A percentile compares a stretch with the other conserved stretches of the same genome.
Evolutionary conservation across 495 filamentous ascomycete species (phyloP).

Genomic region (Sordaria brevicollis): DNA sequence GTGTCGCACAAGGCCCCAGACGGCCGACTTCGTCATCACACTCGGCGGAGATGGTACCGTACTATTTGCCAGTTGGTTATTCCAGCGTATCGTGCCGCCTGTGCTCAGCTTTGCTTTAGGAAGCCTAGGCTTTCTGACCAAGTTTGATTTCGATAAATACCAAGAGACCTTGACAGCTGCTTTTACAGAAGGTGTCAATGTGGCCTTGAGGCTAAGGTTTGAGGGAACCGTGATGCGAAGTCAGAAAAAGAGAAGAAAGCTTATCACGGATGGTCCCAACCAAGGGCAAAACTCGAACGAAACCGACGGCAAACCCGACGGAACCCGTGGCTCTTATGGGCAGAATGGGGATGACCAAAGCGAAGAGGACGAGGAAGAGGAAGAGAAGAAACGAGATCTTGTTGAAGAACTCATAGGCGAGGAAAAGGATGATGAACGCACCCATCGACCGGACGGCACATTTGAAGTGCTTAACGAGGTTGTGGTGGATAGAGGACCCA

Average conservation of each 20-base stretch:
- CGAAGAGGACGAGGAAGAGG: conserved; percentile 17
- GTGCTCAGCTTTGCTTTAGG: conserved; percentile 86
- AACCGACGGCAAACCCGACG: neutral
- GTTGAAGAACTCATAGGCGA: conserved; percentile 83
- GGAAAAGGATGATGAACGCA: conserved; percentile 67
- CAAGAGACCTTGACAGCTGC: conserved; percentile 57
- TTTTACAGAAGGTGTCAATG: conserved; percentile 74
- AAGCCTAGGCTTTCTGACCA: conserved; percentile 89
- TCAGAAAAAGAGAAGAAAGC: conserved; percentile 32
- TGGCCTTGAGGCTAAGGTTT: conserved; percentile 81
- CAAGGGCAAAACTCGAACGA: neutral
- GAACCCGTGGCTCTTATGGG: neutral
- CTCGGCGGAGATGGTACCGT: conserved; percentile 97
- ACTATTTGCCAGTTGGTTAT: conserved; percentile 90
- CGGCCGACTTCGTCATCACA: conserved; percentile 87
- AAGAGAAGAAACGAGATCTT: conserved; percentile 47
- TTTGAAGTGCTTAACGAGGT: conserved; percentile 89
- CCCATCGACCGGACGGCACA: conserved; percentile 69
- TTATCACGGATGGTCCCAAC: neutral
- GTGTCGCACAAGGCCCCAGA: conserved; percentile 66
- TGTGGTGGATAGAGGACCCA: conserved; percentile 85
- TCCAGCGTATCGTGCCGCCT: conserved; percentile 92
- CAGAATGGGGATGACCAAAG: conserved; percentile 13
- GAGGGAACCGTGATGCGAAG: conserved; percentile 93
- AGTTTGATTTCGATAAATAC: conserved; percentile 80